A percentile compares a stretch with the other conserved stretches of the same genome.
Evolutionary conservation across 2,329 filamentous ascomycete genomes (phyloP).

Genomic region (Colletotrichum sp.): DNA sequence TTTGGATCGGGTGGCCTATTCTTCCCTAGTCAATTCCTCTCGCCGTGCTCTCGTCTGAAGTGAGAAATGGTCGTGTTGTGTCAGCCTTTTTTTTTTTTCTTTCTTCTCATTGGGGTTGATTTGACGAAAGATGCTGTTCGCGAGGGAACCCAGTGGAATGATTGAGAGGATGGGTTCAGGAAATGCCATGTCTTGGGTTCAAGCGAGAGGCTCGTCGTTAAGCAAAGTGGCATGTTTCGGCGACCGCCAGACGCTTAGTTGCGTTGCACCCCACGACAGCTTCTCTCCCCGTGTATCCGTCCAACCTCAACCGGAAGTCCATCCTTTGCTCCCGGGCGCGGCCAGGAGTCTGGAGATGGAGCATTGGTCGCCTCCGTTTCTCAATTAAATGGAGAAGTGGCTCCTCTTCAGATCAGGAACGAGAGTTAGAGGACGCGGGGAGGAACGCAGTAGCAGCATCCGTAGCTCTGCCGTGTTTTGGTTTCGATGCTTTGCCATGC

Average conservation of each 20-base stretch:
- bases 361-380: conserved; percentile 10
- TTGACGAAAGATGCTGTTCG: neutral
- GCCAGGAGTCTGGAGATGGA: neutral
- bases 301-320: neutral
- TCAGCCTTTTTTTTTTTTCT: neutral
- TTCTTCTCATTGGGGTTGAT: neutral
- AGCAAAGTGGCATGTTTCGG: conserved; percentile 17
- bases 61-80: neutral
- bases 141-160: conserved; percentile 15
- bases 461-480: conserved; percentile 8
- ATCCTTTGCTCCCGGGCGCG: neutral
- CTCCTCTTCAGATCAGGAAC: conserved; percentile 5
- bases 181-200: conserved; percentile 8
- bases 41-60: neutral
- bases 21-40: neutral
- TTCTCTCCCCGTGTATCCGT: neutral
- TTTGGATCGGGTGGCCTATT: neutral
- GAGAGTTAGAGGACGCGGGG: neutral
- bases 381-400: conserved; percentile 6
- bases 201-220: conserved; percentile 10
- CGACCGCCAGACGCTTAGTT: neutral
- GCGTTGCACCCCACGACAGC: conserved; percentile 15
- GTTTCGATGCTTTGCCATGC: neutral
- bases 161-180: neutral
- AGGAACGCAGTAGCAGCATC: neutral